These are phyloP conservation scores for Warburgia ugandensis DNA, from an alignment of 164 flowering plant species.

Conservation along the genomic window DNA sequence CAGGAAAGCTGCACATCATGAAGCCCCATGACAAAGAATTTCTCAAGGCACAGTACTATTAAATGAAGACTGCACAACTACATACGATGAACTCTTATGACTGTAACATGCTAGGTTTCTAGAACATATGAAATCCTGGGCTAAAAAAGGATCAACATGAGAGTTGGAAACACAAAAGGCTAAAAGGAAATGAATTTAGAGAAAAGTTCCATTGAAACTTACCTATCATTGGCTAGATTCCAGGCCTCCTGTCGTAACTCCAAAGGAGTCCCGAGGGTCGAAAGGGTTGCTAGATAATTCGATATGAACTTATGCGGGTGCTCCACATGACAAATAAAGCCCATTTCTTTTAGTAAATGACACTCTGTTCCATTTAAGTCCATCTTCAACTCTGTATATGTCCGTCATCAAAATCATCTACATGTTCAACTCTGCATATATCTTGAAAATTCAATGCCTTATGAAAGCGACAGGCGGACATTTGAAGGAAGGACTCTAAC, in stretches of 20 bases:
- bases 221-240: conserved; percentile 99
- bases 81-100: too few species aligned
- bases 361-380: conserved; percentile 82
- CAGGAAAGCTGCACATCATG: too few species aligned
- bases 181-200: too few species aligned
- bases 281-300: conserved; percentile 84
- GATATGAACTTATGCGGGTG: conserved; percentile 98
- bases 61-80: too few species aligned
- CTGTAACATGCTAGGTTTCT: too few species aligned
- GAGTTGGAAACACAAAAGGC: too few species aligned
- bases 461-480: neutral
- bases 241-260: conserved; percentile 92
- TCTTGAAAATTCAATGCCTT: neutral
- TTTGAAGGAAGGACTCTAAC: conserved; percentile 21
- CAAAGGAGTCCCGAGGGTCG: conserved; percentile 51
- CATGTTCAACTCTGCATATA: neutral
- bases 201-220: neutral
- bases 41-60: too few species aligned
- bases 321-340: conserved; percentile 96
- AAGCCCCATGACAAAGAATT: too few species aligned
- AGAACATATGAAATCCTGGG: too few species aligned
- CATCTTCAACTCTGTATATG: conserved; percentile 67
- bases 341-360: conserved; percentile 93
- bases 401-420: conserved; percentile 29
- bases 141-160: too few species aligned